Base-by-base conservation (phyloP, 208 protist genomes). In the Wallacemonas rigidus region DNA sequence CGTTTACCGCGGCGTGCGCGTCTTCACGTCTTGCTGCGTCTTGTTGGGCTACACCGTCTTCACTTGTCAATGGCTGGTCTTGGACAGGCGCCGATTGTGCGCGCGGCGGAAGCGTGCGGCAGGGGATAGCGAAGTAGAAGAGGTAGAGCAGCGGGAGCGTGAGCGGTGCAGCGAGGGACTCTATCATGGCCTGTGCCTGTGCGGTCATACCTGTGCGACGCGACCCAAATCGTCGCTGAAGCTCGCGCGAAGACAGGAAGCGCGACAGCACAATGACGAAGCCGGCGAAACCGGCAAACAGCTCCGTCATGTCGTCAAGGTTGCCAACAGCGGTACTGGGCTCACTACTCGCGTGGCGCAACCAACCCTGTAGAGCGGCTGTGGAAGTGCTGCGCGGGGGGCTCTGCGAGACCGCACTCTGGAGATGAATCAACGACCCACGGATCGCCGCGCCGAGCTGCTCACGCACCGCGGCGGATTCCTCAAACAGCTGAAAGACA, bases 251-350 rank as follows among this genome's bases (percentile, higher is more conserved):
- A 9, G 60, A 44, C 14, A 65, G 43, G n/a, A 65, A 65, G 60
- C 60, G 60, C 8, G 40, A 36, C 41, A 65, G 60, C 15, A 65
- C 5, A 14, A 65, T 12, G 14, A 48, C 41, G 50, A 51, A 65
- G 60, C 60, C 50, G 14, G 41, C 43, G 26, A 65, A 65, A 41
- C 60, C 60, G 2, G 60, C 60, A 41, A 50, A 65, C 14, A 65
- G 60, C 60, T 45, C 60, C n/a, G 60, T 38, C 60, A 65, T 65
- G 60, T 65, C 60, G 17, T 65, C 60, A 7, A 65, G 56, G 9
- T 4, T 15, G 36, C 36, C 56, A 9, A 62, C 12, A 12, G 45
- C 8, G 45, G 45, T 26, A 26, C 26, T 26, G 26, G 26, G 26
- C 26, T 26, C 26, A 26, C 45, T 12, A 12, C 45, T 50, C 45